phyloP scores from a whole-genome alignment of 331 rosid genomes.

The Malus hybrid region DNA sequence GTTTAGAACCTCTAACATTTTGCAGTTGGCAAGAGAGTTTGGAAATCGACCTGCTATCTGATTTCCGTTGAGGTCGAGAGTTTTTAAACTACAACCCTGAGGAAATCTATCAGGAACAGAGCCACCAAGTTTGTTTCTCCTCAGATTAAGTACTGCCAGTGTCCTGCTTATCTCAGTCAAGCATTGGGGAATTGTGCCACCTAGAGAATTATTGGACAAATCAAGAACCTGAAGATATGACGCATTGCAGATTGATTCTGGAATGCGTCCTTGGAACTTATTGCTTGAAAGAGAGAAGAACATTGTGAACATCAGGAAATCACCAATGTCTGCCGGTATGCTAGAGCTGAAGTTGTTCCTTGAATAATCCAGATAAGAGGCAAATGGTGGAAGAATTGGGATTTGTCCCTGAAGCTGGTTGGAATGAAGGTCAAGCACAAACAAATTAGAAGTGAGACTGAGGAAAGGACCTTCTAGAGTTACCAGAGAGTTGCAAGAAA shows the following conservation, averaged over 20 bases:
- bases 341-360: background rate
- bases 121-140: background rate
- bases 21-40: background rate
- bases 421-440: no score
- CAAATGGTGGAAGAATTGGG: fast-evolving
- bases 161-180: background rate
- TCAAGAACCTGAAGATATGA: no score
- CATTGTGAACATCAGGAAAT: fast-evolving
- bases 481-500: background rate
- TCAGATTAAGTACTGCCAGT: background rate
- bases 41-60: background rate
- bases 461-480: fast-evolving
- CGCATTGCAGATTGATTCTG: fast-evolving
- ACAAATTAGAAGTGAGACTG: background rate
- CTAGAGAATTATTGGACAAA: background rate
- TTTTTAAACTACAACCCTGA: fast-evolving
- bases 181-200: fast-evolving
- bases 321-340: background rate
- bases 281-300: background rate
- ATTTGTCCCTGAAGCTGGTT: no score
- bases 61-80: background rate
- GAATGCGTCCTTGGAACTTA: fast-evolving
- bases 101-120: background rate
- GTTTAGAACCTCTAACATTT: background rate
- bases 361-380: no score